phyloP scores from a whole-genome alignment of 306 rosid species.

The Gynostemma pentaphyllum region DNA sequence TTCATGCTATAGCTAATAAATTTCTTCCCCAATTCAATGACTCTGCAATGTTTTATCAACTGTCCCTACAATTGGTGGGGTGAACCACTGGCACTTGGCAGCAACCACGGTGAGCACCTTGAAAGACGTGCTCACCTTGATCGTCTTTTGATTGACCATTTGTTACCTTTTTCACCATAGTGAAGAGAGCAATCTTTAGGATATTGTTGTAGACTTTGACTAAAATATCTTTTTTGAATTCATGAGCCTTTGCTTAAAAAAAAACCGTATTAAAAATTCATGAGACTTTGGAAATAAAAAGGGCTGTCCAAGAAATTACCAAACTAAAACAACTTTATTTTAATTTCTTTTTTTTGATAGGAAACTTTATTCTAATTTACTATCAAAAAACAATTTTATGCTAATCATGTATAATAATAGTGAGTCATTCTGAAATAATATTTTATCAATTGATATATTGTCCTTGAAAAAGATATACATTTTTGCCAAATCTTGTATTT shows the following conservation, averaged over 20 bases:
- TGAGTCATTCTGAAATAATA: background rate
- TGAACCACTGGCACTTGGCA: constrained; percentile 4
- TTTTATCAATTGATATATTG: background rate
- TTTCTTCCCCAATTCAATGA: background rate
- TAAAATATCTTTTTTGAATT: background rate
- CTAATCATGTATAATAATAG: background rate
- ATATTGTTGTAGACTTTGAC: background rate
- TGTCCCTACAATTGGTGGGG: no score
- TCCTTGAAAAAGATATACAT: background rate
- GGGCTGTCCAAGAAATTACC: background rate
- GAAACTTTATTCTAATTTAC: no score
- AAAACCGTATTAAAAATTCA: no score
- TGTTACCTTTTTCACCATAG: background rate
- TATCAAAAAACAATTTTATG: background rate
- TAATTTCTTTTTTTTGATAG: no score
- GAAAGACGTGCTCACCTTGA: background rate
- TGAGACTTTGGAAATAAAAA: background rate
- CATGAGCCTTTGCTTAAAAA: background rate
- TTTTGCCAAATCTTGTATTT: background rate
- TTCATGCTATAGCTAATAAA: background rate
- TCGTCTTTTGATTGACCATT: background rate
- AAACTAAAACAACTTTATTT: no score
- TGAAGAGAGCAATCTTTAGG: background rate
- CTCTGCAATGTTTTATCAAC: background rate
- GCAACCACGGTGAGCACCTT: background rate